Conservation (phyloP, 2,329 filamentous ascomycete genomes). For the Neonectria magnoliae region DNA sequence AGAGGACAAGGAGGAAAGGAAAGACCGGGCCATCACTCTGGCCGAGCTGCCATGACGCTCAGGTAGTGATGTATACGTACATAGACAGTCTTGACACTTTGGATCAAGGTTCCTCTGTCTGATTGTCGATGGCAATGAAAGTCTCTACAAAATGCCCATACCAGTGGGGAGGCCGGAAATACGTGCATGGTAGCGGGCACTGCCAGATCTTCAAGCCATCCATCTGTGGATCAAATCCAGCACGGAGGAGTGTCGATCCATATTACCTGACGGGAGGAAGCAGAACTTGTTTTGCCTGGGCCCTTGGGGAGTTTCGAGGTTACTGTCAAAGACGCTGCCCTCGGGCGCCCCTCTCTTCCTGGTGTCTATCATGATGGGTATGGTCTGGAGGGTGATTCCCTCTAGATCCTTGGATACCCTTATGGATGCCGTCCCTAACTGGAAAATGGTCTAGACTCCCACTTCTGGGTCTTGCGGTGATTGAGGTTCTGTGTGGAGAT, state of each 20-base stretch:
- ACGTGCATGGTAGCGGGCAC: not conserved
- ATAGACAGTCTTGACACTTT: too few relatives aligned
- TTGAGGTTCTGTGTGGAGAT: too few relatives aligned
- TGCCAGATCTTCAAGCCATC: not conserved
- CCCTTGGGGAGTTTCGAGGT: not conserved
- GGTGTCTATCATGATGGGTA: too few relatives aligned
- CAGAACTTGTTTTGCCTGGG: not conserved
- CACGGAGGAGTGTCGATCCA: not conserved
- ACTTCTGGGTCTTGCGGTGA: too few relatives aligned
- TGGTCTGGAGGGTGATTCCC: too few relatives aligned
- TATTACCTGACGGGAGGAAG: not conserved
- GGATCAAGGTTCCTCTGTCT: too few relatives aligned
- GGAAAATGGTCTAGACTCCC: too few relatives aligned
- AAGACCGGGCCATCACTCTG: not conserved
- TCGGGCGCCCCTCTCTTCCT: too few relatives aligned
- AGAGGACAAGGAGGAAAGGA: not conserved
- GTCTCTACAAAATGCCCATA: not conserved
- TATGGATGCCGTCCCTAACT: too few relatives aligned
- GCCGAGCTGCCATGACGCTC: not conserved
- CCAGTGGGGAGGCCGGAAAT: not conserved
- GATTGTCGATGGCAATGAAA: too few relatives aligned
- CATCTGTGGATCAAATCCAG: not conserved
- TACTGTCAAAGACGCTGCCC: too few relatives aligned
- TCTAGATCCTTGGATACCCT: too few relatives aligned
- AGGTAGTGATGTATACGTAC: not conserved